These are phyloP conservation scores for Coniochaeta ligniaria DNA, from an alignment of 2,329 filamentous ascomycete genomes.

Conservation along the genomic window DNA sequence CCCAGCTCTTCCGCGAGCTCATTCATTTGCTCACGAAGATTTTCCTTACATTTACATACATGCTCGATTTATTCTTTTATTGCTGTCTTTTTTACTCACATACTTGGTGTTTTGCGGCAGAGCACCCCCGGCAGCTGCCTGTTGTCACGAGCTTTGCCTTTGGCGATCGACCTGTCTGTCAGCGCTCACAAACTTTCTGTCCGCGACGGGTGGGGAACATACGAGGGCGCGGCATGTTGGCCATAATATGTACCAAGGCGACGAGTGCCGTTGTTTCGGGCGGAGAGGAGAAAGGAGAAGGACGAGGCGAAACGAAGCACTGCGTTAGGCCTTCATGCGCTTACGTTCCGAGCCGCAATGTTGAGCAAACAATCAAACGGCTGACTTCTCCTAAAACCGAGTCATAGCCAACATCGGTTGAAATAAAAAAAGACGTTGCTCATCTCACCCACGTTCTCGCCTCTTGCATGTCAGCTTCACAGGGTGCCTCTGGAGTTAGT, in stretches of 20 bases:
- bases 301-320: neutral
- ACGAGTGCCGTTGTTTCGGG: neutral
- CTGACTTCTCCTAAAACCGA: neutral
- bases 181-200: neutral
- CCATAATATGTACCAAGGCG: neutral
- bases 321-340: neutral
- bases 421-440: neutral
- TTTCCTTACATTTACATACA: conserved; percentile 8
- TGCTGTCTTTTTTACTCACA: neutral
- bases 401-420: neutral
- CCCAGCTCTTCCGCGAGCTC: conserved; percentile 18
- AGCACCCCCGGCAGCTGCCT: neutral
- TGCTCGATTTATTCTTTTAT: conserved; percentile 4
- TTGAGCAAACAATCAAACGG: neutral
- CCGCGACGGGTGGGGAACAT: neutral
- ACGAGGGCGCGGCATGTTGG: neutral
- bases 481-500: too few species aligned
- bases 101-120: neutral
- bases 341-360: neutral
- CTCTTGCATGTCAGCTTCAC: too few species aligned
- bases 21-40: conserved; percentile 14
- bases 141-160: neutral
- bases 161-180: neutral
- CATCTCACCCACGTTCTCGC: neutral
- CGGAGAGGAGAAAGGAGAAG: neutral